phyloP scores from a whole-genome alignment of 2,329 filamentous ascomycete genomes.

The Neopestalotiopsis rosae region DNA sequence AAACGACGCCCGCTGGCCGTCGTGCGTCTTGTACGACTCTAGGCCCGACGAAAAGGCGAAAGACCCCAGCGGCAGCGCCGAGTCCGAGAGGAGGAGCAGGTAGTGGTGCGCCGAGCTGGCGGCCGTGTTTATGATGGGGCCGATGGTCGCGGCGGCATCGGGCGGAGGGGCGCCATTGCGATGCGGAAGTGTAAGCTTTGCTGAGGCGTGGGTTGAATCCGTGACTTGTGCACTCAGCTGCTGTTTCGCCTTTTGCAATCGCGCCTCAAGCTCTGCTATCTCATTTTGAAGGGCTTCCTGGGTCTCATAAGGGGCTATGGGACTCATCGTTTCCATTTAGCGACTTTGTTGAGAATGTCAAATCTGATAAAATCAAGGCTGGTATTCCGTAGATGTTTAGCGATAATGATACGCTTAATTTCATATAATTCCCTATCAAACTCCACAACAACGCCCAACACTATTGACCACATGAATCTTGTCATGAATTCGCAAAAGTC shows the following conservation, averaged over 20 bases:
- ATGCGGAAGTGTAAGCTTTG: slow-evolving; percentile 10
- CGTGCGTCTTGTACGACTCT: slow-evolving; percentile 81
- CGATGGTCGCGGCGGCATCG: background rate
- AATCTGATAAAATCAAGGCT: background rate
- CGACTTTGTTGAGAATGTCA: background rate
- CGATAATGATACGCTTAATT: slow-evolving; percentile 14
- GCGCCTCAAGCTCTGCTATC: slow-evolving; percentile 62
- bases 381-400: background rate
- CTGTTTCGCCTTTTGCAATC: slow-evolving; percentile 48
- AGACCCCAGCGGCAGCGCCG: slow-evolving; percentile 81
- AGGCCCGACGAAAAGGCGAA: slow-evolving; percentile 86
- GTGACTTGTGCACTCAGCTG: slow-evolving; percentile 24
- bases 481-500: background rate
- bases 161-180: slow-evolving; percentile 18
- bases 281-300: slow-evolving; percentile 51
- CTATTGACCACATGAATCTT: background rate
- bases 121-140: slow-evolving; percentile 13
- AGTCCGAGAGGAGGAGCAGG: slow-evolving; percentile 79
- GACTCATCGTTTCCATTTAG: slow-evolving; percentile 38
- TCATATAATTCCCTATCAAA: slow-evolving; percentile 16
- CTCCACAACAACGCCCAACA: slow-evolving; percentile 12
- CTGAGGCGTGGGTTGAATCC: slow-evolving; percentile 16
- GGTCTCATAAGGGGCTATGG: slow-evolving; percentile 14
- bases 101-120: slow-evolving; percentile 59
- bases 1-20: slow-evolving; percentile 55